Evolutionary conservation across 2,329 filamentous ascomycete species (phyloP), one percentile per base, ranked within the genome.

Genomic region (Xylariaceae sp.): DNA sequence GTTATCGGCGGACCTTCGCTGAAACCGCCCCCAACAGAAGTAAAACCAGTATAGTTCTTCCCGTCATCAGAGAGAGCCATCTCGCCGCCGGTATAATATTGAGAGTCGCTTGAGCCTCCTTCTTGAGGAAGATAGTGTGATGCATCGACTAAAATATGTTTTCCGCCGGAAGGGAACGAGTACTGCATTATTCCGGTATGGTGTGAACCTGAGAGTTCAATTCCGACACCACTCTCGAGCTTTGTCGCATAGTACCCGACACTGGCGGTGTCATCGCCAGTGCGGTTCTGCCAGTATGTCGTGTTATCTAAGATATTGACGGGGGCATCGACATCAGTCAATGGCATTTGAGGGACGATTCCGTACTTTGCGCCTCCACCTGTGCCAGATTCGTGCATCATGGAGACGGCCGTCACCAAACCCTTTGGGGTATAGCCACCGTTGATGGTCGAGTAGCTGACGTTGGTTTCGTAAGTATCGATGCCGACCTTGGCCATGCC

Each of bases 341-440:
- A 59, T 0, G 72, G 74, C 58, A 76, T 66, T 48, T 76, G 74
- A 1, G 72, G 65, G 27, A 76, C 69, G 4, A 80, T 67, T 0
- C 78, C 79, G 46, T 82, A 82, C 45, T 79, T 82, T 0, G 79
- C 75, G 8, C 72, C 72, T 1, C 79, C 79, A 12, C 79, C 79
- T 0, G 77, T 82, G 0, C 77, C 77, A 42, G 69, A 72, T 49
- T 77, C 76, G 46, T 80, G 76, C 61, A 78, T 69, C 70, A 77
- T 71, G 17, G 70, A 73, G 51, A 76, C 71, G 3, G 66, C 74
- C 0, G 72, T 74, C 40, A 76, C 71, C 14, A 70, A 67, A 2
- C 72, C 72, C 36, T 63, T 54, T 0, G 67, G 61, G 0, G 64
- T 68, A 45, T 64, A 70, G 12, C 66, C 66, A n/a, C 57, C 65